Base-by-base conservation (phyloP, 306 rosid genomes). In the Crotalaria pallida region DNA sequence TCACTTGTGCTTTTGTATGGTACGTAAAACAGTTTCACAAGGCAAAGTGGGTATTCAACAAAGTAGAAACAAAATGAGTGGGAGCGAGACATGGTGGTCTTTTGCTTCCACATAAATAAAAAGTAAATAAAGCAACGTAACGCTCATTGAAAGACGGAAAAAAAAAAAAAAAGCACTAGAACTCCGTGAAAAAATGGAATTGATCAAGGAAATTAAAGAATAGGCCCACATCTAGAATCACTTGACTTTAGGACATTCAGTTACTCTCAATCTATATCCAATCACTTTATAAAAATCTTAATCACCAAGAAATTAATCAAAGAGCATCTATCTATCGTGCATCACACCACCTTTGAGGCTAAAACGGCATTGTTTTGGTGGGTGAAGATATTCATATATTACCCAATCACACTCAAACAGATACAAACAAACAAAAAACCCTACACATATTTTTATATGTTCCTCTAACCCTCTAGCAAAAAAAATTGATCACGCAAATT, bases 191-290 rank as follows among this genome's bases (percentile, higher is more conserved):
- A 40, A 11, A 8, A 27, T 8, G 48, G 17, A 51, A 4, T 16
- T 3, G 44, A 49, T 40, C 60, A 50, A 43, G 10, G 34, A n/a
- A n/a, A n/a, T n/a, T n/a, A n/a, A n/a, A n/a, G n/a, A 1, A 15
- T 15, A 43, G 58, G 31, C 66, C 80, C 24, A 36, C 65, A 22
- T 71, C 78, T 65, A 80, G 75, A 71, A 80, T 41, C 64, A 18
- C 82, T 83, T 79, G 96, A 89, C 96, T 82, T 77, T 33, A 10
- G 6, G 65, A 19, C 52, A 22, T 36, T 38, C 49, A 36, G 47
- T 61, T 23, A 1, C 45, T 17, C 61, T 65, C 69, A 3, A n/a
- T 41, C 65, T n/a, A n/a, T n/a, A n/a, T 49, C 21, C 59, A 74
- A 63, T 47, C 62, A 69, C 31, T 53, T 75, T 76, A n/a, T 13